These are phyloP conservation scores for Termitomyces sp. DNA, from an alignment of 768 basidiomycete species.

Conservation along the genomic window DNA sequence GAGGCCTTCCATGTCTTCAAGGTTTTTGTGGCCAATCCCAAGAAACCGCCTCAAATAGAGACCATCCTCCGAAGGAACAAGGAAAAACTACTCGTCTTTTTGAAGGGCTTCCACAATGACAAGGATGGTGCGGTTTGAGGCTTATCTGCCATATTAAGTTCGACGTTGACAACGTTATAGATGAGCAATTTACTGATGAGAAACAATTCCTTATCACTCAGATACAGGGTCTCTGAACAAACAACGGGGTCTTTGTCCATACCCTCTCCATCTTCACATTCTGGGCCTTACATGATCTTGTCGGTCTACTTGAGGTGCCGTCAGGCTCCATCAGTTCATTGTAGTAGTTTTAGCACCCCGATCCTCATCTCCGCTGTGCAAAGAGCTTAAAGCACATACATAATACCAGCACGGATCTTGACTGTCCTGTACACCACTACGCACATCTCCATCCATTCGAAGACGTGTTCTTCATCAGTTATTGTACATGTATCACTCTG, in stretches of 20 bases:
- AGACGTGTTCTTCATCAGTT: conserved; percentile 2
- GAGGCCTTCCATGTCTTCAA: conserved; percentile 99
- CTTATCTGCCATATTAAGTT: not conserved
- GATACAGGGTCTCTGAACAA: conserved; percentile 65
- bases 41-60: conserved; percentile 96
- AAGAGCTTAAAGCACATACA: not conserved
- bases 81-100: conserved; percentile 85
- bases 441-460: conserved; percentile 1
- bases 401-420: conserved; percentile 11
- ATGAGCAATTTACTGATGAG: conserved; percentile 97
- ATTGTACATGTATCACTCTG: conserved; percentile 6
- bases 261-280: not conserved
- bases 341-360: not conserved
- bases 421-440: not conserved
- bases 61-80: conserved; percentile 87
- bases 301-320: not conserved
- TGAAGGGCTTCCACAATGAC: conserved; percentile 95
- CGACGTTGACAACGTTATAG: conserved; percentile 28
- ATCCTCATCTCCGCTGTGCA: not conserved
- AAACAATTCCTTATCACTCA: conserved; percentile 95
- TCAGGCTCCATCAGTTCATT: not conserved
- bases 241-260: not conserved
- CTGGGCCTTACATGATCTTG: not conserved
- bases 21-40: conserved; percentile 99
- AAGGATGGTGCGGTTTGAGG: conserved; percentile 70